These are phyloP conservation scores for Chalciporus chontae DNA, from an alignment of 768 basidiomycete genomes.

Conservation along the genomic window DNA sequence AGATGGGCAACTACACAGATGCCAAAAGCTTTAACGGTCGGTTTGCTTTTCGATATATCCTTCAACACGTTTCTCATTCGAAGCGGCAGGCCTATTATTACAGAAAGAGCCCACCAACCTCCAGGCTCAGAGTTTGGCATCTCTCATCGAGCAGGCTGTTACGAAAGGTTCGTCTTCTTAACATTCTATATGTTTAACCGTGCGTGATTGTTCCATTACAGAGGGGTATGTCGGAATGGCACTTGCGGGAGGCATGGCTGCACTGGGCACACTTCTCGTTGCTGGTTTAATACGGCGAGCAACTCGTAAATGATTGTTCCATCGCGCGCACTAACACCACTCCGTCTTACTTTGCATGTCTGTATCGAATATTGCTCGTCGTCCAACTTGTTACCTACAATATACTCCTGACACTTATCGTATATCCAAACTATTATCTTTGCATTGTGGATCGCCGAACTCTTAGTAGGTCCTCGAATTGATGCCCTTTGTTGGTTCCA, in stretches of 20 bases:
- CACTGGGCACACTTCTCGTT: slow-evolving; percentile 71
- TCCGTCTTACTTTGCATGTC: slow-evolving; percentile 10
- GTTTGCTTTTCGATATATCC: slow-evolving; percentile 23
- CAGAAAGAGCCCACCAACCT: slow-evolving; percentile 92
- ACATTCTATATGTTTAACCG: not conserved
- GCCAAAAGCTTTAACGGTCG: slow-evolving; percentile 90
- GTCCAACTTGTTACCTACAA: slow-evolving; percentile 11
- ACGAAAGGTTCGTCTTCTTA: slow-evolving; percentile 57
- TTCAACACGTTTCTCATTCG: not conserved
- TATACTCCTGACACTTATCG: slow-evolving; percentile 8
- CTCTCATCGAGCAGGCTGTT: slow-evolving; percentile 85
- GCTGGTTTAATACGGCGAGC: slow-evolving; percentile 86
- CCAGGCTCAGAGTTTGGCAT: slow-evolving; percentile 82
- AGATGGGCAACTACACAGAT: slow-evolving; percentile 92
- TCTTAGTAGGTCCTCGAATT: slow-evolving; percentile 10
- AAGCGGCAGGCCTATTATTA: slow-evolving; percentile 65
- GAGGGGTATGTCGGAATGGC: slow-evolving; percentile 99
- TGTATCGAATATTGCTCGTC: slow-evolving; percentile 11
- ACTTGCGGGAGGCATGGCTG: slow-evolving; percentile 85
- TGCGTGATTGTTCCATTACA: slow-evolving; percentile 28
- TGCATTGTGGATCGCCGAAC: slow-evolving; percentile 11
- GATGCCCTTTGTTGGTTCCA: not conserved
- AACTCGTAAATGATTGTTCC: slow-evolving; percentile 38
- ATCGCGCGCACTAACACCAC: slow-evolving; percentile 12
- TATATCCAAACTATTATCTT: slow-evolving; percentile 24